A percentile compares a stretch with the other conserved stretches of the same genome.
phyloP scores from a whole-genome alignment of 148 eudicot species.

The Persicaria maculosa region DNA sequence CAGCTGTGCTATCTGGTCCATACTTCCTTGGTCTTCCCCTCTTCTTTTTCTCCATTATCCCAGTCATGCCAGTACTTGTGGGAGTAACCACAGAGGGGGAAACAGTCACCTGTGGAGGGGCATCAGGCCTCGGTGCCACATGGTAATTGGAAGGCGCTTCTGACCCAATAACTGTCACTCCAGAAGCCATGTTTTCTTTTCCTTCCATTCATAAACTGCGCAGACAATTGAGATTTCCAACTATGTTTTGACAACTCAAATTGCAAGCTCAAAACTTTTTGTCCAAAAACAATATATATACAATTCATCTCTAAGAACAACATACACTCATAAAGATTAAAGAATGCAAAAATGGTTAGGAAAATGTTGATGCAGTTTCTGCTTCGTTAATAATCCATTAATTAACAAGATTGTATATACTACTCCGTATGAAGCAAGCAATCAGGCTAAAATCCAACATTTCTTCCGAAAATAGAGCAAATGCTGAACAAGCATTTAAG shows the following conservation, averaged over 20 bases:
- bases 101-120: conserved; percentile 17
- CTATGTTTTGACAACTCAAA: neutral
- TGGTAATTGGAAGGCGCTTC: conserved; percentile 56
- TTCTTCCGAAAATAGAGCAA: neutral
- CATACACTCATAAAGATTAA: neutral
- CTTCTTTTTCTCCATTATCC: conserved; percentile 52
- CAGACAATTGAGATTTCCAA: neutral
- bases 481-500: neutral
- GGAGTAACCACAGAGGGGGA: conserved; percentile 22
- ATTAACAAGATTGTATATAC: neutral
- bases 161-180: conserved; percentile 46
- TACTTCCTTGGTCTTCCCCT: conserved; percentile 72
- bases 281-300: neutral
- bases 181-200: conserved; percentile 29
- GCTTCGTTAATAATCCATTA: neutral
- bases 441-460: neutral
- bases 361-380: no score
- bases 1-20: conserved; percentile 34
- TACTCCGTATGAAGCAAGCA: neutral
- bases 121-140: conserved; percentile 44
- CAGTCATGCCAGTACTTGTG: conserved; percentile 19
- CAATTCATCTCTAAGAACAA: neutral
- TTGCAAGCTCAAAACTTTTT: neutral
- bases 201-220: conserved; percentile 32
- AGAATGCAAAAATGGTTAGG: neutral